A percentile compares a stretch with the other conserved stretches of the same genome.
Conservation (phyloP, 495 filamentous ascomycete genomes). For the Neurospora africana region DNA sequence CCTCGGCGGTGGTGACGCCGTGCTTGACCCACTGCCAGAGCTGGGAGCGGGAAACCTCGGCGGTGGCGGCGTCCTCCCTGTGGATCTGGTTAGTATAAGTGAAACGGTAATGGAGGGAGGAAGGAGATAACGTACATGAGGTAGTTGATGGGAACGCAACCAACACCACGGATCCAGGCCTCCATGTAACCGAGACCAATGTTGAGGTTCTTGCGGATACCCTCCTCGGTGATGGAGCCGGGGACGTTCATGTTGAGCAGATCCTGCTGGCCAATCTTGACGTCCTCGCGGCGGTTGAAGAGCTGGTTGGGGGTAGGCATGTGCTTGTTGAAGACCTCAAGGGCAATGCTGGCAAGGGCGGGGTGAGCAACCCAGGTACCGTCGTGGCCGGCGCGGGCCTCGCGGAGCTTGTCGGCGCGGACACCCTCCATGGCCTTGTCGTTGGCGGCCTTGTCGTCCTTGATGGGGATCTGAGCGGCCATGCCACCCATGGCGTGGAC, state of each 20-base stretch:
- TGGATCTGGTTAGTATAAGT: too few species aligned
- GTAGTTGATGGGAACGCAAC: conserved; percentile 96
- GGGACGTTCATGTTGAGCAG: conserved; percentile 98
- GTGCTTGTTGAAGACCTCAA: conserved; percentile 93
- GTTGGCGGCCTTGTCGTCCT: conserved; percentile 81
- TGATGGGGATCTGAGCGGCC: conserved; percentile 98
- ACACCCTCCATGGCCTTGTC: conserved; percentile 92
- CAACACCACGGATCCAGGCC: conserved; percentile 88
- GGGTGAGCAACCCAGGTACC: conserved; percentile 96
- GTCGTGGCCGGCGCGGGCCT: conserved; percentile 92
- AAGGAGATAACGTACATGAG: conserved; percentile 56
- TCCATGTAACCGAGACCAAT: conserved; percentile 99
- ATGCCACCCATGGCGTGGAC: conserved; percentile 99
- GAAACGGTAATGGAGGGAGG: background rate
- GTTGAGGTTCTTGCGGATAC: conserved; percentile 95
- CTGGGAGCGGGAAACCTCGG: conserved; percentile 84
- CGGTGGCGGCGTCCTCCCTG: conserved; percentile 89
- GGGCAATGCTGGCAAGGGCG: conserved; percentile 78
- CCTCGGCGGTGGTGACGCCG: conserved; percentile 74
- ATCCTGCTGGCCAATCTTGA: conserved; percentile 76
- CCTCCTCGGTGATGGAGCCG: conserved; percentile 84
- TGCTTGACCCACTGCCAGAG: conserved; percentile 96
- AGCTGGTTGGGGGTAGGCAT: conserved; percentile 99
- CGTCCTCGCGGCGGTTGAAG: conserved; percentile 81
- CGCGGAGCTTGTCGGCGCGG: conserved; percentile 88